Evolutionary conservation across 2,329 filamentous ascomycete species (phyloP).

Genomic region (Lasiodiplodia sp.): DNA sequence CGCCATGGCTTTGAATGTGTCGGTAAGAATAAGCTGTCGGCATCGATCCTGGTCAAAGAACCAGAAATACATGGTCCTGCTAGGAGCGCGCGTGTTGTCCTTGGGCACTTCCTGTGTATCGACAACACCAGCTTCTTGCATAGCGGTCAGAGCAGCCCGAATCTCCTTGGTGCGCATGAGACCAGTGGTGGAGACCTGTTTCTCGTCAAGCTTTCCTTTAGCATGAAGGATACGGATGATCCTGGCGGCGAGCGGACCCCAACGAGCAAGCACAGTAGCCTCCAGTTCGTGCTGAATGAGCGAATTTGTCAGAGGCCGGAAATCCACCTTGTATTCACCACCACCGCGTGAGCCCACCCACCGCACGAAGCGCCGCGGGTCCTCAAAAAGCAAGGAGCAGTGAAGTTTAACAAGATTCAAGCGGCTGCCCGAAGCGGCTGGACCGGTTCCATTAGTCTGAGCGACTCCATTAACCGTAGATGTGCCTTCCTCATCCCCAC

Average conservation of each 20-base stretch:
- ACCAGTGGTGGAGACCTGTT: slow-evolving; percentile 79
- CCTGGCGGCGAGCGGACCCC: slow-evolving; percentile 75
- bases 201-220: slow-evolving; percentile 95
- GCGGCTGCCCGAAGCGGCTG: slow-evolving; percentile 34
- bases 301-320: slow-evolving; percentile 72
- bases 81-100: slow-evolving; percentile 81
- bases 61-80: slow-evolving; percentile 88
- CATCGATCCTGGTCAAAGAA: slow-evolving; percentile 83
- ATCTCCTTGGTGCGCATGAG: slow-evolving; percentile 87
- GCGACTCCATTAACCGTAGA: neutral
- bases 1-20: slow-evolving; percentile 89
- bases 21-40: slow-evolving; percentile 74
- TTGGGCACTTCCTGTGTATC: slow-evolving; percentile 94
- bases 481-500: slow-evolving; percentile 45
- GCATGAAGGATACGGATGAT: slow-evolving; percentile 84
- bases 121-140: slow-evolving; percentile 86
- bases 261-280: slow-evolving; percentile 72
- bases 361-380: slow-evolving; percentile 71
- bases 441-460: slow-evolving; percentile 10
- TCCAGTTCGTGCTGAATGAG: slow-evolving; percentile 83
- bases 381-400: slow-evolving; percentile 74
- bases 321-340: slow-evolving; percentile 85
- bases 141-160: slow-evolving; percentile 80
- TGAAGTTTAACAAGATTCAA: slow-evolving; percentile 68
- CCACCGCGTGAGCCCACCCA: slow-evolving; percentile 69